Percentiles rank a stretch among this genome's conserved stretches.
These are phyloP conservation scores for Ploettnerulaceae sp. DNA, from an alignment of 2,329 filamentous ascomycete species.

Conservation along the genomic window DNA sequence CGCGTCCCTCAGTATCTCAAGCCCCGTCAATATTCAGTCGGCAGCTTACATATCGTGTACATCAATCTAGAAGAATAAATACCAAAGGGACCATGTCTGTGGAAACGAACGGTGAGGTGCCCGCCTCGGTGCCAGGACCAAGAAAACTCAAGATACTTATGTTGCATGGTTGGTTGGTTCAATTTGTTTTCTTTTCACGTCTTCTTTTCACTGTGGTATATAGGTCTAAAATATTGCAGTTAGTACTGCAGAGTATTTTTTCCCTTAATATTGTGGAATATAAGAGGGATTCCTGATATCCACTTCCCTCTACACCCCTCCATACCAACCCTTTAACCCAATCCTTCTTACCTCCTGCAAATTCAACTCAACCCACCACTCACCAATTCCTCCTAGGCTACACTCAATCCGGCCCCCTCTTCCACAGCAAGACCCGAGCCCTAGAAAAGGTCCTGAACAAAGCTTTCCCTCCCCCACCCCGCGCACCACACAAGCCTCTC, in stretches of 20 bases:
- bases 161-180: constrained; percentile 58
- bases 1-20: neutral
- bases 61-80: neutral
- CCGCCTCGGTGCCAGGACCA: constrained; percentile 1
- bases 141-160: constrained; percentile 62
- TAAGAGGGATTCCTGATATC: neutral
- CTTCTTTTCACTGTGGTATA: neutral
- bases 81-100: constrained; percentile 7
- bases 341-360: neutral
- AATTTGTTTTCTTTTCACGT: neutral
- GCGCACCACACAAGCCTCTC: constrained; percentile 36
- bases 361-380: neutral
- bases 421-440: constrained; percentile 83
- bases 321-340: neutral
- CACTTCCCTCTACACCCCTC: neutral
- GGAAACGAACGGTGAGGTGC: constrained; percentile 8
- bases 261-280: neutral
- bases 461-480: constrained; percentile 55
- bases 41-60: no score
- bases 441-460: constrained; percentile 77
- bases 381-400: constrained; percentile 53
- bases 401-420: constrained; percentile 83
- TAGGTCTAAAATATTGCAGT: neutral
- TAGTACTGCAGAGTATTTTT: neutral
- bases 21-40: neutral